A percentile compares a stretch with the other conserved stretches of the same genome.
These are phyloP conservation scores for Globisporangium apiculatum DNA, from an alignment of 352 stramenopile species.

Conservation along the genomic window DNA sequence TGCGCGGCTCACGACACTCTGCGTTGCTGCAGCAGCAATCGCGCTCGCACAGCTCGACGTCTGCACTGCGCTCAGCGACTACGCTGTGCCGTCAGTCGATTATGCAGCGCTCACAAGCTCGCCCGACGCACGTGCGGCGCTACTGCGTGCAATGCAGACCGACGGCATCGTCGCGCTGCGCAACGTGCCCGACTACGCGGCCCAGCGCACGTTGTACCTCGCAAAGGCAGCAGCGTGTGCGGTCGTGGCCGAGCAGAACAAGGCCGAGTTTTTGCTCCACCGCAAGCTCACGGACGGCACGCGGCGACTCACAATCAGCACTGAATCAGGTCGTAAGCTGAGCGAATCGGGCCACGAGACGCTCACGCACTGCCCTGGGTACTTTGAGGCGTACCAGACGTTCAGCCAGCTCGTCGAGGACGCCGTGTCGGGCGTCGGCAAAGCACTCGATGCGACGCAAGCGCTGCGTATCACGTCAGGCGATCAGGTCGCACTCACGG, in stretches of 20 bases:
- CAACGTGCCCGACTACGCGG: conserved; percentile 57
- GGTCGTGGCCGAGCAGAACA: conserved; percentile 35
- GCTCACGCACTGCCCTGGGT: conserved; percentile 44
- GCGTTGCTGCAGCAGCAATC: neutral
- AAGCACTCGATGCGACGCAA: conserved; percentile 47
- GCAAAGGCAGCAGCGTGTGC: conserved; percentile 47
- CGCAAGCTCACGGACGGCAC: conserved; percentile 61
- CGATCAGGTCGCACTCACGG: conserved; percentile 32
- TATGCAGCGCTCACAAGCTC: conserved; percentile 32
- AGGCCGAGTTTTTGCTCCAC: conserved; percentile 59
- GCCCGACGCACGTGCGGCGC: conserved; percentile 14
- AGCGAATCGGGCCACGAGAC: conserved; percentile 29
- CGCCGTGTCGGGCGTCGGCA: conserved; percentile 46
- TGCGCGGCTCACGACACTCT: neutral
- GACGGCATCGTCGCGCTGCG: conserved; percentile 72
- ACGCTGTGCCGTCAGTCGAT: conserved; percentile 39
- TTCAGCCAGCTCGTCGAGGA: conserved; percentile 55
- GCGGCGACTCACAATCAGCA: conserved; percentile 68
- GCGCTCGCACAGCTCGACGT: neutral
- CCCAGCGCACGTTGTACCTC: conserved; percentile 47
- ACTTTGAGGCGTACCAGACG: conserved; percentile 37
- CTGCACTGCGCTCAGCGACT: neutral
- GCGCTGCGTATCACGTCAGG: conserved; percentile 36
- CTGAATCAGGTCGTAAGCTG: conserved; percentile 42
- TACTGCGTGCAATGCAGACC: conserved; percentile 47